A percentile compares a stretch with the other conserved stretches of the same genome.
Conservation (phyloP, 352 stramenopile species). For the Phytopythium aichiense region DNA sequence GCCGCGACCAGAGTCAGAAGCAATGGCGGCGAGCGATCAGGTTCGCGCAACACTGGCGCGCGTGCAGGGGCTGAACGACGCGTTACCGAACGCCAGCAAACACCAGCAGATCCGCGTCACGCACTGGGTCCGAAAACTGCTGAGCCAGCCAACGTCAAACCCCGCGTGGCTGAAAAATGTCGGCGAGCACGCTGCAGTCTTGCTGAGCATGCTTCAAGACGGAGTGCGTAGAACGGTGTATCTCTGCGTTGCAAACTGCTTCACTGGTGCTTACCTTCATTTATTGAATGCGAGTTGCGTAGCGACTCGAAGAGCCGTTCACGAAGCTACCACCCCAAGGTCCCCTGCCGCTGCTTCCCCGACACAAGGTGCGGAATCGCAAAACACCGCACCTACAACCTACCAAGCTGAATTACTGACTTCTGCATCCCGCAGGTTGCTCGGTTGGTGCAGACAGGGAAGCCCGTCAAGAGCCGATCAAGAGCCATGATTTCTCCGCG, state of each 20-base stretch:
- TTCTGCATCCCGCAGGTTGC: background rate
- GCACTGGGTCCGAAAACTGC: slow-evolving; percentile 57
- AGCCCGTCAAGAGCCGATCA: background rate
- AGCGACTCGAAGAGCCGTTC: slow-evolving; percentile 54
- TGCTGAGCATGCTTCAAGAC: slow-evolving; percentile 53
- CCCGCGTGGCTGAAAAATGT: slow-evolving; percentile 58
- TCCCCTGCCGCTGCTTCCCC: slow-evolving; percentile 38
- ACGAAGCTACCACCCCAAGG: slow-evolving; percentile 61
- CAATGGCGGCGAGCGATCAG: slow-evolving; percentile 10
- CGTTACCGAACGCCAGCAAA: slow-evolving; percentile 18
- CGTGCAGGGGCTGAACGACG: slow-evolving; percentile 36
- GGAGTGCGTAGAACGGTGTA: slow-evolving; percentile 22
- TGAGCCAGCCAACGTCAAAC: slow-evolving; percentile 49
- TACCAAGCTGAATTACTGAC: too few relatives aligned
- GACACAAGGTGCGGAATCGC: slow-evolving; percentile 28
- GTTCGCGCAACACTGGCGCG: slow-evolving; percentile 29
- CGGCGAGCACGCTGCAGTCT: slow-evolving; percentile 29
- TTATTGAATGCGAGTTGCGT: background rate
- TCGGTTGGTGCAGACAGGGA: background rate
- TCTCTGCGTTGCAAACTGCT: background rate
- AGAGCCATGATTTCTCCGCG: background rate
- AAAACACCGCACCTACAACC: background rate
- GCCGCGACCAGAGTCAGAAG: background rate
- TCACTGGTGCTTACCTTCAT: background rate
- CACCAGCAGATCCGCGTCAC: slow-evolving; percentile 59